These are phyloP conservation scores for Aspergillus sclerotioniger DNA, from an alignment of 495 filamentous ascomycete genomes.

Conservation along the genomic window DNA sequence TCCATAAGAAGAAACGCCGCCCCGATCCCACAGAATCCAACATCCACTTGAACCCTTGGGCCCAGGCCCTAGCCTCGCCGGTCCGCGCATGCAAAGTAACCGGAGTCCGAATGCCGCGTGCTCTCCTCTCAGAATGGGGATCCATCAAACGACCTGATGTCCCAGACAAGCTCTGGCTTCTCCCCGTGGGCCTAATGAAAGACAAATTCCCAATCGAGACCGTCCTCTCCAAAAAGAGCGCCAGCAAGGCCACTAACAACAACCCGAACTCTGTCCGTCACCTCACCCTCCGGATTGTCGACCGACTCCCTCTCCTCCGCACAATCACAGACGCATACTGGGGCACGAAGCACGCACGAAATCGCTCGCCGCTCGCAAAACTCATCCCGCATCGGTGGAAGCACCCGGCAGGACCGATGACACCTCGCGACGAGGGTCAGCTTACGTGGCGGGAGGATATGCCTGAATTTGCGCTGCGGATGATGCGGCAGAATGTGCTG, in stretches of 20 bases:
- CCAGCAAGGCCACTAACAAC: neutral
- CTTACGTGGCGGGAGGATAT: slow-evolving; percentile 68
- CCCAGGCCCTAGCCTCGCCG: slow-evolving; percentile 60
- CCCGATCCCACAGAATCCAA: slow-evolving; percentile 44
- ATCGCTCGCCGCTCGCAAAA: slow-evolving; percentile 14
- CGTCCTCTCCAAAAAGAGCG: neutral
- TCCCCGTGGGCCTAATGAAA: slow-evolving; percentile 52
- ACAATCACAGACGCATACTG: slow-evolving; percentile 12
- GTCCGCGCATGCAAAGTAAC: slow-evolving; percentile 62
- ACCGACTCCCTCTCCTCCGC: slow-evolving; percentile 28
- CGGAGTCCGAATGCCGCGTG: slow-evolving; percentile 52
- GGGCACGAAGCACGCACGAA: neutral
- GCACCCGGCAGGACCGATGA: slow-evolving; percentile 32
- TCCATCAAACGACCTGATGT: slow-evolving; percentile 53
- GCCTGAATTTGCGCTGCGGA: slow-evolving; percentile 54
- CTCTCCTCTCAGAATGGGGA: slow-evolving; percentile 62
- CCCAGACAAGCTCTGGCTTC: slow-evolving; percentile 53
- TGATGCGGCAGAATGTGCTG: slow-evolving; percentile 49
- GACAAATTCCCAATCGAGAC: slow-evolving; percentile 21
- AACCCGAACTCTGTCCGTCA: slow-evolving; percentile 11
- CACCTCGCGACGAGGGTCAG: slow-evolving; percentile 21
- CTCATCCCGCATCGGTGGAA: slow-evolving; percentile 40
- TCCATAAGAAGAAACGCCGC: slow-evolving; percentile 25
- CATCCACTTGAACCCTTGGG: slow-evolving; percentile 44
- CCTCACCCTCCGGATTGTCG: slow-evolving; percentile 30